Percentiles rank a stretch among this genome's conserved stretches.
These are phyloP conservation scores for Globisporangium okanoganense DNA, from an alignment of 352 stramenopile species.

Conservation along the genomic window DNA sequence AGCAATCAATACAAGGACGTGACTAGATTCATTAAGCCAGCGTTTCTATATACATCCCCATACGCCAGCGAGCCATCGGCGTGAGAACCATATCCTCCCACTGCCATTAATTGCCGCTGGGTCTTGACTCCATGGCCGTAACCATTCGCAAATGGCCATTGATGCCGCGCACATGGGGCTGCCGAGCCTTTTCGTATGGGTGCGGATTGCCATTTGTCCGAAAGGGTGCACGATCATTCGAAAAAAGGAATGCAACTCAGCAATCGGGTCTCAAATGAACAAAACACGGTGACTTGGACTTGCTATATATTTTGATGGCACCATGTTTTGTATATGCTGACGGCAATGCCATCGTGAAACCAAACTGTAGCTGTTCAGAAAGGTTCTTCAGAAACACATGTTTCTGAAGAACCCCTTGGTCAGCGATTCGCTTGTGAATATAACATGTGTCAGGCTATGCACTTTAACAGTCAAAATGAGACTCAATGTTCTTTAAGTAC, in stretches of 20 bases:
- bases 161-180: background rate
- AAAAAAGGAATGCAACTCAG: constrained; percentile 1
- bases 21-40: background rate
- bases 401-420: too few species aligned
- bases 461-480: too few species aligned
- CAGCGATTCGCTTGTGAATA: too few species aligned
- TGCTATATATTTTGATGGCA: too few species aligned
- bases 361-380: background rate
- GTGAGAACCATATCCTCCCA: background rate
- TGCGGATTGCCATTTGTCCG: background rate
- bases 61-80: background rate
- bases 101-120: background rate
- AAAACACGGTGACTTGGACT: background rate
- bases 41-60: background rate
- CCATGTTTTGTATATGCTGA: background rate
- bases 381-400: too few species aligned
- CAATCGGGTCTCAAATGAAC: background rate
- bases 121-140: background rate
- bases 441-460: too few species aligned
- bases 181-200: background rate
- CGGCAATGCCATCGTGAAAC: too few species aligned
- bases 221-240: background rate
- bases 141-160: background rate
- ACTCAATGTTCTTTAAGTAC: too few species aligned
- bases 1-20: too few species aligned